phyloP scores from a whole-genome alignment of 441 rosid genomes.

The Erodium moschatum region DNA sequence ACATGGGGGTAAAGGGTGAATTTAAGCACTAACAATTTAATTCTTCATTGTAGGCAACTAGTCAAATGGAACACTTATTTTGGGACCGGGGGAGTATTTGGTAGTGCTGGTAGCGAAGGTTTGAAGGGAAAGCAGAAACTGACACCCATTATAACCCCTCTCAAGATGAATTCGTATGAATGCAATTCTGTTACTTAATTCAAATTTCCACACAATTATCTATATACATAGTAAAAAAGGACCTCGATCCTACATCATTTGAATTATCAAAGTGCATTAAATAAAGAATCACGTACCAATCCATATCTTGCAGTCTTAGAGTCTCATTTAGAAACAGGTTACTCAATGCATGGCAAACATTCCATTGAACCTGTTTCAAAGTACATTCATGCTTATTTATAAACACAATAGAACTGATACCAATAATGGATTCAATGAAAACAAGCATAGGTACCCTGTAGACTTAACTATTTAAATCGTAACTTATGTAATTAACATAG shows the following conservation, averaged over 20 bases:
- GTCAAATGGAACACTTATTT: no score
- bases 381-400: conserved; percentile 20
- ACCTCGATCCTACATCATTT: conserved; percentile 7
- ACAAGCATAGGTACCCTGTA: background rate
- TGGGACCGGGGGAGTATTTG: background rate
- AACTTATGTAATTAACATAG: background rate
- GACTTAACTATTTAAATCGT: background rate
- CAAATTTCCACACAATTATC: background rate
- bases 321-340: conserved; percentile 73
- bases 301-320: conserved; percentile 61
- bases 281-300: conserved; percentile 47
- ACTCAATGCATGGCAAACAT: conserved; percentile 84
- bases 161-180: background rate
- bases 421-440: background rate
- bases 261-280: conserved; percentile 19
- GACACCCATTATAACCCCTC: background rate
- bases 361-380: conserved; percentile 83
- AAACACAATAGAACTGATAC: conserved; percentile 12
- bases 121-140: background rate
- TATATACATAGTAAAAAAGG: background rate
- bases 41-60: no score
- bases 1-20: background rate
- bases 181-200: background rate
- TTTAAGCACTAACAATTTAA: background rate
- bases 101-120: background rate